Percentiles rank a stretch among this genome's conserved stretches.
Evolutionary conservation across 2,329 filamentous ascomycete genomes (phyloP).

Genomic region (Gaeumannomyces tritici): DNA sequence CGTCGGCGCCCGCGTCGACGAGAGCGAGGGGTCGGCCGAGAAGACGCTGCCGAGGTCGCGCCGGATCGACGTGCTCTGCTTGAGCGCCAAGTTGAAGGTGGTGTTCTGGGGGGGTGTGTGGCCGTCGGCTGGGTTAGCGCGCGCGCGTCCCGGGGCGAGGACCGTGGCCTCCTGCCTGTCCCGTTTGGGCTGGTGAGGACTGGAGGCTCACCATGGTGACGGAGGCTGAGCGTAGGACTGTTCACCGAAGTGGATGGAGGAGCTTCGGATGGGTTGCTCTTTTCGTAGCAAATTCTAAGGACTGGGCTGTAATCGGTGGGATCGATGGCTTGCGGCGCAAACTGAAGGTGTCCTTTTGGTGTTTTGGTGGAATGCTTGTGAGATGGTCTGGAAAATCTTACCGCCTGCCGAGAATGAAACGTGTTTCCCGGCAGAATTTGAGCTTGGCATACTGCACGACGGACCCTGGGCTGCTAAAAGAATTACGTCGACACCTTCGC

Average conservation of each 20-base stretch:
- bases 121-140: not conserved
- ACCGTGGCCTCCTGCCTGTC: too few species aligned
- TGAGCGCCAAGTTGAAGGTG: constrained; percentile 77
- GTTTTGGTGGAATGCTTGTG: not conserved
- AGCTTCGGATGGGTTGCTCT: not conserved
- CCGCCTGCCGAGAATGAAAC: not conserved
- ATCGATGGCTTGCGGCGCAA: not conserved
- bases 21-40: constrained; percentile 5
- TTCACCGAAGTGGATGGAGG: not conserved
- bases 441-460: not conserved
- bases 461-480: not conserved
- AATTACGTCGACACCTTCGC: not conserved
- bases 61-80: constrained; percentile 73
- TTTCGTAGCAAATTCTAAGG: not conserved
- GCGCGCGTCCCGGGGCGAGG: too few species aligned
- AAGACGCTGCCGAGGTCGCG: constrained; percentile 53
- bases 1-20: constrained; percentile 32
- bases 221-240: not conserved
- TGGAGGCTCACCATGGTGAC: not conserved
- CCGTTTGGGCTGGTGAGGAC: not conserved
- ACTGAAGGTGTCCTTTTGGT: not conserved
- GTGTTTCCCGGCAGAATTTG: not conserved
- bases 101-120: constrained; percentile 48
- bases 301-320: not conserved
- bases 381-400: not conserved